Evolutionary conservation across 1,284 basidiomycete species (phyloP).

Genomic region (Cutaneotrichosporon sp.): DNA sequence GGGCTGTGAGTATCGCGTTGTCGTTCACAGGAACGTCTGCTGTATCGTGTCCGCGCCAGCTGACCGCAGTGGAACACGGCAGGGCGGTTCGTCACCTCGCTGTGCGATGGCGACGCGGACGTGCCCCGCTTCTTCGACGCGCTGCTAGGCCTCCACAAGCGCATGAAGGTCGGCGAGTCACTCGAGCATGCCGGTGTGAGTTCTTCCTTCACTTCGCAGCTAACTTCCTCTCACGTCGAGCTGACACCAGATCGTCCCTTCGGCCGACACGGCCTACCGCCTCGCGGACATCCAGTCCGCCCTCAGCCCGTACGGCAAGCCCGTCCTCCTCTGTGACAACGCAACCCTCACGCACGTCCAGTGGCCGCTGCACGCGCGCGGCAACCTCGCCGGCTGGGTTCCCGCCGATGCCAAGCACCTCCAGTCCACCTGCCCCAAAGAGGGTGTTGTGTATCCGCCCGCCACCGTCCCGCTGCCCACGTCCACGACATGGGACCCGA

Average conservation of each 20-base stretch:
- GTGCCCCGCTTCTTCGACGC: conserved; percentile 44
- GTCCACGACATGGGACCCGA: conserved; percentile 44
- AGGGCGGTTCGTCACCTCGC: conserved; percentile 48
- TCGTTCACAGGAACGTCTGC: neutral
- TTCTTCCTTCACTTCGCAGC: neutral
- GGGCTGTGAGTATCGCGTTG: conserved; percentile 36
- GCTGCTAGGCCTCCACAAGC: conserved; percentile 38
- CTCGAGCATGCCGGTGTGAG: conserved; percentile 48
- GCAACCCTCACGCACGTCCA: conserved; percentile 31
- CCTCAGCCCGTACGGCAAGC: conserved; percentile 29
- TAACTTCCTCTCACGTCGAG: neutral
- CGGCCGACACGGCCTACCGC: conserved; percentile 48
- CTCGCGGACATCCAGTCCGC: conserved; percentile 38
- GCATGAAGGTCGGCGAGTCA: conserved; percentile 31
- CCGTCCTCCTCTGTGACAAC: conserved; percentile 40
- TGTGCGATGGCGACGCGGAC: conserved; percentile 24
- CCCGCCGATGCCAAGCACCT: conserved; percentile 23
- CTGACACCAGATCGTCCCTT: conserved; percentile 45
- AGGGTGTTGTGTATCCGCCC: conserved; percentile 50
- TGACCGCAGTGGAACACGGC: conserved; percentile 47
- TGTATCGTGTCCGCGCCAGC: neutral
- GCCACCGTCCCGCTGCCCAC: conserved; percentile 31
- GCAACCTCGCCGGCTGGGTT: conserved; percentile 39
- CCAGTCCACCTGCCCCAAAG: conserved; percentile 42
- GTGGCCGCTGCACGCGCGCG: conserved; percentile 44